Conservation (phyloP, 441 rosid species). For the Populus trichocarpa region DNA sequence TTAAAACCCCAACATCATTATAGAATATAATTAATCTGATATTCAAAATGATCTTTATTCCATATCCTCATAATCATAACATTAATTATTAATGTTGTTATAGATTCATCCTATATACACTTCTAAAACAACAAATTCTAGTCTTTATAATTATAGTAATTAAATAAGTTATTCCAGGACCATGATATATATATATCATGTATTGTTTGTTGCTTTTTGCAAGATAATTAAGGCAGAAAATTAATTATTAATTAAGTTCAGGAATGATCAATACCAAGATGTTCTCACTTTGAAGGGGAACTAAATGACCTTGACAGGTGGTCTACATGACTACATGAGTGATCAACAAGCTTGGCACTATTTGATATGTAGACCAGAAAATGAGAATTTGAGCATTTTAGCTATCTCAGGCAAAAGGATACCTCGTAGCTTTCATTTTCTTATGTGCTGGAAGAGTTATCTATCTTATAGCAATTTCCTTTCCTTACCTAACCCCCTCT, state of each 20-base stretch:
- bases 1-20: constrained; percentile 5
- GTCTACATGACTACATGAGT: neutral
- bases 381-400: neutral
- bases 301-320: constrained; percentile 10
- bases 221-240: neutral
- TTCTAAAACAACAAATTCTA: neutral
- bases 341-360: constrained; percentile 5
- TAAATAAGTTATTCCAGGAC: neutral
- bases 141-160: neutral
- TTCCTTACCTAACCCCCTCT: constrained; percentile 33
- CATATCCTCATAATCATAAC: neutral
- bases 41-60: neutral
- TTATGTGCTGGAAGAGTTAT: constrained; percentile 26
- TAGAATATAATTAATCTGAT: neutral
- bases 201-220: neutral
- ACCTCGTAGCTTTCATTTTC: constrained; percentile 25
- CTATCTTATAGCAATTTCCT: constrained; percentile 15
- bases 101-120: neutral
- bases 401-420: neutral
- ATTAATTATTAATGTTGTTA: neutral
- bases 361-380: neutral
- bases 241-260: neutral
- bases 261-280: neutral
- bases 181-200: neutral
- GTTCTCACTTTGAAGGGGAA: neutral